phyloP scores from a whole-genome alignment of 305 asterid species.

The Fraxinus paxiana region DNA sequence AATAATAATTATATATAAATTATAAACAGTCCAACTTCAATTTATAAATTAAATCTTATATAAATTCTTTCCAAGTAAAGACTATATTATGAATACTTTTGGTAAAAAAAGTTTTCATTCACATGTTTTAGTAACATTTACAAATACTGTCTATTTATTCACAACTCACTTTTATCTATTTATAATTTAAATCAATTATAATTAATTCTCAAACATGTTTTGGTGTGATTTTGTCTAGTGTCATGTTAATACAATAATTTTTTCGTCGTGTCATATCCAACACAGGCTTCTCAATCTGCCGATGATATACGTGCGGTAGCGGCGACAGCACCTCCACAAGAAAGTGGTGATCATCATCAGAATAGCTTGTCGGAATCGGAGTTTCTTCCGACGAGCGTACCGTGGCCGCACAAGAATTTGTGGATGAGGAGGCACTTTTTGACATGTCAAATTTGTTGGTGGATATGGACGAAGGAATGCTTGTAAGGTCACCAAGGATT shows the following conservation, averaged over 20 bases:
- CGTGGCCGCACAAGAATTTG: constrained; percentile 13
- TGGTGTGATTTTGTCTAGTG: too few species aligned
- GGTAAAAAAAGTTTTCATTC: not conserved
- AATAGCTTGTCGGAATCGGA: not conserved
- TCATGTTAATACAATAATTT: not conserved
- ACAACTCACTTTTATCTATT: not conserved
- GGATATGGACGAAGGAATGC: constrained; percentile 67
- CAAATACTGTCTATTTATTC: not conserved
- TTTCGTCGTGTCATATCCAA: constrained; percentile 29
- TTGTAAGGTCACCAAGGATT: constrained; percentile 44
- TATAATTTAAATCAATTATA: too few species aligned
- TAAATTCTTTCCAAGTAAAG: not conserved
- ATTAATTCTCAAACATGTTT: not conserved
- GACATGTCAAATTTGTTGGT: constrained; percentile 49
- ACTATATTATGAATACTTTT: too few species aligned
- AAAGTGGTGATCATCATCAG: not conserved
- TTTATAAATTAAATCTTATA: too few species aligned
- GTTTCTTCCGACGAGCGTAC: not conserved
- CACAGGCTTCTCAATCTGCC: constrained; percentile 40
- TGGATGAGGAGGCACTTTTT: constrained; percentile 54
- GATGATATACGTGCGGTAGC: constrained; percentile 43
- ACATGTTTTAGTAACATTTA: too few species aligned
- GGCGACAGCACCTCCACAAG: constrained; percentile 6
- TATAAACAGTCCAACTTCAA: not conserved
- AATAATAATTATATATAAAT: too few species aligned